Evolutionary conservation across 1,284 basidiomycete genomes (phyloP).

Genomic region (Naganishia albida): DNA sequence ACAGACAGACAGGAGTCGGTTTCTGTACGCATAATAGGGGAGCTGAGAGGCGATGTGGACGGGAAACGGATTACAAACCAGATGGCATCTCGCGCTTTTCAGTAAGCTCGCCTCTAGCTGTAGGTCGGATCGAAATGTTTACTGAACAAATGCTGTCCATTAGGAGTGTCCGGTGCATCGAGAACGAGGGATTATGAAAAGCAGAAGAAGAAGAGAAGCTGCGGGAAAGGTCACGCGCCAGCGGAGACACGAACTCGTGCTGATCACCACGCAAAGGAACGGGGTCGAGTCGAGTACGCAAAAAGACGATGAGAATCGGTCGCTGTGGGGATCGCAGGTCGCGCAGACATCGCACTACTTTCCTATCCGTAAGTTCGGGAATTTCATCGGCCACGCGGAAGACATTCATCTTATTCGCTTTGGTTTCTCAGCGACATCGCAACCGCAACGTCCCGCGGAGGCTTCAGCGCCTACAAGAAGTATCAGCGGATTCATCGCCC

Average conservation of each 20-base stretch:
- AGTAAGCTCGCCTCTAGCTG: neutral
- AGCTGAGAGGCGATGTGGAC: slow-evolving; percentile 12
- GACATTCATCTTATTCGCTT: neutral
- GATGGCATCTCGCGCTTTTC: slow-evolving; percentile 12
- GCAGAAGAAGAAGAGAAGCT: slow-evolving; percentile 18
- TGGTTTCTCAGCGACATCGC: neutral
- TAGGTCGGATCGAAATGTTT: no score
- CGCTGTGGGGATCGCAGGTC: neutral
- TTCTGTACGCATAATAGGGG: slow-evolving; percentile 23
- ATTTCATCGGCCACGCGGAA: neutral
- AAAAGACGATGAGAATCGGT: neutral
- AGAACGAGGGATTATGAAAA: slow-evolving; percentile 15
- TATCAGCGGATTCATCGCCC: neutral
- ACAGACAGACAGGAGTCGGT: neutral
- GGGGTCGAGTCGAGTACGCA: neutral
- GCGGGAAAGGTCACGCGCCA: slow-evolving; percentile 10
- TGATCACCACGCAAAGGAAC: neutral
- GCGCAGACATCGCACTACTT: neutral
- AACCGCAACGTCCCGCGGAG: neutral
- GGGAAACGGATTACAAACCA: slow-evolving; percentile 24
- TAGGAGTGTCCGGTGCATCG: slow-evolving; percentile 23
- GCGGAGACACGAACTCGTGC: neutral
- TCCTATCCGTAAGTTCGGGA: neutral
- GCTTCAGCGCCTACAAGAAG: neutral
- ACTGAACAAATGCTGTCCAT: no score